Base-by-base conservation (phyloP, 2,329 filamentous ascomycete genomes). In the Epichloe uncinata region DNA sequence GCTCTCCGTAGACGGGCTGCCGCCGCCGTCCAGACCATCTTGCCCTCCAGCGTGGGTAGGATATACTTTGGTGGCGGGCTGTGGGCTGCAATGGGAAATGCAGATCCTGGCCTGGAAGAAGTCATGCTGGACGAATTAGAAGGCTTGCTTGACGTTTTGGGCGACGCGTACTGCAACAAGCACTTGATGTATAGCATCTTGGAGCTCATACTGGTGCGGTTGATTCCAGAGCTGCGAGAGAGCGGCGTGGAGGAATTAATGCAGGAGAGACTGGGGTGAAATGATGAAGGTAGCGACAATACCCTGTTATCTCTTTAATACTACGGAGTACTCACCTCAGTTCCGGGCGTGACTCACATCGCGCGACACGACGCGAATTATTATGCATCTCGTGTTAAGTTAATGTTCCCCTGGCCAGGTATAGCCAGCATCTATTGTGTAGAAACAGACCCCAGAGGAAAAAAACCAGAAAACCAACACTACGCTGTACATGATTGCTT, bases 111-210 rank as follows among this genome's bases (percentile, higher is more conserved):
- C 48, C 67, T 70, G 54, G 69, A 67, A 15, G 54, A 57, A 38
- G 45, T 42, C 45, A 71, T 81, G 51, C 66, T 80, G 42, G 66
- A 69, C 53, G 76, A 83, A 57, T 75, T 87, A 55, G 79, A 82
- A 60, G 69, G 77, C 26, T 71, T 89, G 43, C 72, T 97, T 44
- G 80, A 85, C 58, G 72, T 90, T 37, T 83, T 95, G 56, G 79
- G 78, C 15, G 89, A 96, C 66, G 73, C 77, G 47, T 95, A 95
- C 68, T 84, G 89, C 68, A 98, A 98, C 69, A 94, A 90, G 69
- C 89, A 96, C 68, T 71, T 97, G 34, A 71, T 95, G 57, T 95
- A 95, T 61, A 75, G 80, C 42, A 73, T 93, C 45, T 69, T 97
- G 35, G 93, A 98, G 68, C 68, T 91, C 51, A 64, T 95, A 2